phyloP scores from a whole-genome alignment of 768 basidiomycete species.

The Tulasnella calospora region DNA sequence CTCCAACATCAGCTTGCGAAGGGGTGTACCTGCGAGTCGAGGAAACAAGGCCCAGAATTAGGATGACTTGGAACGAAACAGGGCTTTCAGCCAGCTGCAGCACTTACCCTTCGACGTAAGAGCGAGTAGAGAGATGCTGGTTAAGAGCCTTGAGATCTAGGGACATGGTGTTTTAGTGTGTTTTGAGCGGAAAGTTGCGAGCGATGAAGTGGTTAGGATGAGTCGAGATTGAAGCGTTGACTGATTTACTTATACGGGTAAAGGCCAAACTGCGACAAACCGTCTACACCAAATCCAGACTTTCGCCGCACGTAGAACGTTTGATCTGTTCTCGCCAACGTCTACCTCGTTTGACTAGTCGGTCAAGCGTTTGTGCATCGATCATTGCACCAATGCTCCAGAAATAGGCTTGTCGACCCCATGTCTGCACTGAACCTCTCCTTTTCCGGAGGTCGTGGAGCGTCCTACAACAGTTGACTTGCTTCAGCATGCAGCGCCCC shows the following conservation, averaged over 20 bases:
- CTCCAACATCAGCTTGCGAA: conserved; percentile 89
- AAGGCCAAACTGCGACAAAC: not conserved
- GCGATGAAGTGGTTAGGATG: not conserved
- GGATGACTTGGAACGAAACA: not conserved
- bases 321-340: no score
- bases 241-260: not conserved
- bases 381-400: no score
- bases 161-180: conserved; percentile 27
- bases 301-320: no score
- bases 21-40: conserved; percentile 64
- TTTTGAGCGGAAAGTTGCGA: not conserved
- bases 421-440: no score
- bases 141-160: conserved; percentile 56
- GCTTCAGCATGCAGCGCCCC: no score
- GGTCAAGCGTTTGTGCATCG: no score
- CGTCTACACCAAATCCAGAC: not conserved
- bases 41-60: conserved; percentile 12
- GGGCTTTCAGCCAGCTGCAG: conserved; percentile 6
- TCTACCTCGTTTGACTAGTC: no score
- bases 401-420: no score
- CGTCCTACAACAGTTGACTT: no score
- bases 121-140: conserved; percentile 76
- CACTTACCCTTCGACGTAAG: conserved; percentile 88
- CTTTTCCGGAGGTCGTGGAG: no score
- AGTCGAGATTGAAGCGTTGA: not conserved